phyloP scores from a whole-genome alignment of 176 grass and related monocot genomes.

The Rhipidocladum racemiflorum region DNA sequence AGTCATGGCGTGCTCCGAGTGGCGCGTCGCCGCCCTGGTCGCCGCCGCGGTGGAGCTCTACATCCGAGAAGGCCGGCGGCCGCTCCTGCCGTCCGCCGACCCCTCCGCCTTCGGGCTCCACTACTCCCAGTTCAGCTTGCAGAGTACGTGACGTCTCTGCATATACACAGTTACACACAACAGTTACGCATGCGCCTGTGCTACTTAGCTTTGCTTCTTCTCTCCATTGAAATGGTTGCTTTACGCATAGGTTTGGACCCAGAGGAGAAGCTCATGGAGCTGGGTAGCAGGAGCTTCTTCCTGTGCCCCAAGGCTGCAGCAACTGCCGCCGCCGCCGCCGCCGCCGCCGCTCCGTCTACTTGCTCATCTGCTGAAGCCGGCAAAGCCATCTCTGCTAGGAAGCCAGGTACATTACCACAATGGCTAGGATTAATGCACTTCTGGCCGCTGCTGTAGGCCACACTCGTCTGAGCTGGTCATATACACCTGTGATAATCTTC shows the following conservation, averaged over 20 bases:
- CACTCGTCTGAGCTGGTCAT: not conserved
- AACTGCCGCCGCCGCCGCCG: not conserved
- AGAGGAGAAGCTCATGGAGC: constrained; percentile 51
- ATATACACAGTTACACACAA: not conserved
- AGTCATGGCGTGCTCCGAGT: constrained; percentile 60
- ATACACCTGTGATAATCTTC: not conserved
- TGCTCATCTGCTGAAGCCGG: constrained; percentile 5
- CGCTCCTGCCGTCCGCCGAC: constrained; percentile 43
- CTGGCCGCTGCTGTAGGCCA: constrained; percentile 26
- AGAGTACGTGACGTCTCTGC: constrained; percentile 44
- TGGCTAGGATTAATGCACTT: constrained; percentile 48
- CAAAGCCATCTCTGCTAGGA: not conserved
- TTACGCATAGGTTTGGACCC: constrained; percentile 48
- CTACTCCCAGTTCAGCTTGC: constrained; percentile 80
- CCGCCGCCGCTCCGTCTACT: not conserved
- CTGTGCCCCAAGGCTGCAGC: constrained; percentile 50
- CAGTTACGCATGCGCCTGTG: not conserved
- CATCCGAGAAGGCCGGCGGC: constrained; percentile 51
- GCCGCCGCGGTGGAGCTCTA: constrained; percentile 50
- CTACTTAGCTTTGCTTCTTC: not conserved
- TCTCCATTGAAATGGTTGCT: not conserved
- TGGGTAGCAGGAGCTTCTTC: constrained; percentile 81
- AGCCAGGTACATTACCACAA: not conserved
- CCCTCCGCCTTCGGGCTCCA: constrained; percentile 50
- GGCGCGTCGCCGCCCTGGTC: constrained; percentile 63